Conservation (phyloP, 139 green algal species). For the Chlorella sp. region DNA sequence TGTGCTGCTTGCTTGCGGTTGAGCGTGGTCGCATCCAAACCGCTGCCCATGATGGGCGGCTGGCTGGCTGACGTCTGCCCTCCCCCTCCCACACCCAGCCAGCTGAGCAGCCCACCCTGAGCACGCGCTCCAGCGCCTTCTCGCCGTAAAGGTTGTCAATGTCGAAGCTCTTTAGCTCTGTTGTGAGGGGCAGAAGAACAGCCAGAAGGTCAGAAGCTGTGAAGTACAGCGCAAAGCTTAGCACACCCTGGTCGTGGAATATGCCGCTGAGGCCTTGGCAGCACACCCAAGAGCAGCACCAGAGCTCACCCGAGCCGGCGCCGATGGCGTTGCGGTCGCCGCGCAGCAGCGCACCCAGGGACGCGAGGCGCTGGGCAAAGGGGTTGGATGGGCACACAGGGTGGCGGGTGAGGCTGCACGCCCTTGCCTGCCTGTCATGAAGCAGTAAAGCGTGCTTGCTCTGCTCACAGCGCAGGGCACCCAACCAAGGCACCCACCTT, state of each 20-base stretch:
- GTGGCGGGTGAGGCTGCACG: not conserved
- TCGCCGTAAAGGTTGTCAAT: conserved; percentile 31
- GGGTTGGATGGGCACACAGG: not conserved
- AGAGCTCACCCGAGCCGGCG: conserved; percentile 12
- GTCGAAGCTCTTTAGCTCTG: conserved; percentile 46
- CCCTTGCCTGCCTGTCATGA: not conserved
- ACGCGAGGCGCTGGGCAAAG: conserved; percentile 70
- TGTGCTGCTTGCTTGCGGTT: too few species aligned
- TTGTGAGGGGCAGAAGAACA: too few species aligned
- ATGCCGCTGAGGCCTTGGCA: too few species aligned
- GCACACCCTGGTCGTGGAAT: too few species aligned
- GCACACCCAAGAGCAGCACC: too few species aligned
- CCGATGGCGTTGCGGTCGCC: conserved; percentile 50
- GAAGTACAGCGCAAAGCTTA: too few species aligned
- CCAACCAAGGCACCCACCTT: conserved; percentile 18
- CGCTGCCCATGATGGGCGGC: too few species aligned
- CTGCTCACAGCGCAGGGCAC: not conserved
- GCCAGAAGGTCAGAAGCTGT: too few species aligned
- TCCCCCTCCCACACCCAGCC: too few species aligned
- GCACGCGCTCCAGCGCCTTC: conserved; percentile 24
- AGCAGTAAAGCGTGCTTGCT: too few species aligned
- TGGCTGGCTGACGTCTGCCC: too few species aligned
- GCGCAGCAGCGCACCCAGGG: conserved; percentile 71
- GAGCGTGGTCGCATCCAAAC: too few species aligned
- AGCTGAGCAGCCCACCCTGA: not conserved